A percentile compares a stretch with the other conserved stretches of the same genome.
Evolutionary conservation across 2,329 filamentous ascomycete genomes (phyloP).

Genomic region (Trichoderma breve): DNA sequence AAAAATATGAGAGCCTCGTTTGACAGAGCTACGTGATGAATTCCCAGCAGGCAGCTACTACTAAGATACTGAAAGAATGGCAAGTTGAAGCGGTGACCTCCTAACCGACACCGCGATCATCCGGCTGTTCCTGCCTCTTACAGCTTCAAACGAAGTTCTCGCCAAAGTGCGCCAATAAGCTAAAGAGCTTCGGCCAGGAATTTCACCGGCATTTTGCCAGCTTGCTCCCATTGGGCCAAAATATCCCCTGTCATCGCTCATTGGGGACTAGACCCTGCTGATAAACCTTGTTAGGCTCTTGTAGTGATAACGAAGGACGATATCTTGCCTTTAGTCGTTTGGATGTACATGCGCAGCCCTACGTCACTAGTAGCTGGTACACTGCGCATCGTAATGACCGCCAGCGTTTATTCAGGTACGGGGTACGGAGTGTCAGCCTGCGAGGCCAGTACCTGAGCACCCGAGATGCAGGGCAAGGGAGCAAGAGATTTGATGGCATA

Average conservation of each 20-base stretch:
- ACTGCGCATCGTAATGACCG: background rate
- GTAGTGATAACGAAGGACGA: constrained; percentile 6
- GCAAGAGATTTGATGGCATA: background rate
- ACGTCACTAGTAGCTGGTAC: constrained; percentile 13
- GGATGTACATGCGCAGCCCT: background rate
- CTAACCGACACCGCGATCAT: background rate
- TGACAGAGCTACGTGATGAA: background rate
- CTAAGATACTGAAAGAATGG: background rate
- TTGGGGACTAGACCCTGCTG: background rate
- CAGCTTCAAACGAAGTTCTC: background rate
- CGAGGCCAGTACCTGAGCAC: background rate
- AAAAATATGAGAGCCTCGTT: background rate
- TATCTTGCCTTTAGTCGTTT: background rate
- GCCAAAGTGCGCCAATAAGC: background rate
- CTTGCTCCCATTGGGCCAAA: background rate
- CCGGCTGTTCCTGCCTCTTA: background rate
- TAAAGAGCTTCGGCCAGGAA: background rate
- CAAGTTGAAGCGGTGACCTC: background rate
- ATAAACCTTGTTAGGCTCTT: background rate
- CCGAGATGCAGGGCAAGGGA: background rate
- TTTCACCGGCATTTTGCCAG: background rate
- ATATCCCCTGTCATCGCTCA: background rate
- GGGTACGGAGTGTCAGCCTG: background rate
- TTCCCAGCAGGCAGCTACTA: background rate
- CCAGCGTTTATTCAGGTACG: background rate